Base-by-base conservation (phyloP, 1,139 yeast genomes). In the Kodamaea derodonti region DNA sequence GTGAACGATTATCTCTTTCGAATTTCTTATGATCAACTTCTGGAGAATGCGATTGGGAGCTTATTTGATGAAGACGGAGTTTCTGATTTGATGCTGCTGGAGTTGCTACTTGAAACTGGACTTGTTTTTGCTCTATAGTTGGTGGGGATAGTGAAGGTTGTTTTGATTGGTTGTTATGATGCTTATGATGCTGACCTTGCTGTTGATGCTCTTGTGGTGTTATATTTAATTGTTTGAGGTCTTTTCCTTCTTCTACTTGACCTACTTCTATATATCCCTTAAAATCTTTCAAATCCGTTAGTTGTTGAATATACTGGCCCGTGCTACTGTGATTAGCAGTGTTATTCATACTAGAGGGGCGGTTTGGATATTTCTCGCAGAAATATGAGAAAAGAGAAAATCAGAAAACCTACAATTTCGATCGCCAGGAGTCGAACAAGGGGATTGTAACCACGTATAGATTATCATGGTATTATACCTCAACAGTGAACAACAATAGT, bases 81-180 rank as follows among this genome's bases (percentile, higher is more conserved):
- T 25, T 25, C 11, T 25, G 28, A 14, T 25, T 25, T 9, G 28
- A 25, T 13, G 28, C 28, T 14, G 28, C 28, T 12, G 28, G 28
- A 7, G 17, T 25, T 12, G 28, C 28, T 17, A 25, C 28, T 14
- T 25, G 28, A 14, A 25, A 25, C 17, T 25, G 28, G 28, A 14
- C 11, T 25, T 25, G 28, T 14, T 25, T 25, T 17, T 25, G 28
- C 10, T 25, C 28, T 12, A 25, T 14, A 14, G 17, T 14, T 13
- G 28, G 28, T 4, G 28, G 28, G 17, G 28, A 25, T 12, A 25
- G 28, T 12, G 26, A 24, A 6, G 26, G 26, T 24, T 10, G 26
- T 24, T 12, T 24, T 12, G 26, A 12, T 12, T 24, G 26, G 26
- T 12, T 24, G 26, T 24, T 10, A 10, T 24, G 26, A 12, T 24